A percentile compares a stretch with the other conserved stretches of the same genome.
Evolutionary conservation across 768 basidiomycete genomes (phyloP).

Genomic region (Leccinellum albellum): DNA sequence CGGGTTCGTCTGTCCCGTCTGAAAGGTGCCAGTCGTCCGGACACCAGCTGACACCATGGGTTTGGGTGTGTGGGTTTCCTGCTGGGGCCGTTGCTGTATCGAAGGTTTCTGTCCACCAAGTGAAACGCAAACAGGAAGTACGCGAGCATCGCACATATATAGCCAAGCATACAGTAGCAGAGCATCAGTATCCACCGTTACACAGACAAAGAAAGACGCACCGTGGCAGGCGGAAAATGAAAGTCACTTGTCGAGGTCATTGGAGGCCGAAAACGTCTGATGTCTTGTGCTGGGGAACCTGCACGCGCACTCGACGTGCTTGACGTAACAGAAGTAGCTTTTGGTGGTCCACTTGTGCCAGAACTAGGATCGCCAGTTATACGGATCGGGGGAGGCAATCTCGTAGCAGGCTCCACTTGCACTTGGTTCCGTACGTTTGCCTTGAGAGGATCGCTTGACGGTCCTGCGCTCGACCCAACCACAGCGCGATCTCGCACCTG

Average conservation of each 20-base stretch:
- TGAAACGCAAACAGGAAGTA: neutral
- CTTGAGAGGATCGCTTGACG: neutral
- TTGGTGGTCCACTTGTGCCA: neutral
- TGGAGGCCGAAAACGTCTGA: neutral
- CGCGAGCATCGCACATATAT: slow-evolving; percentile 5
- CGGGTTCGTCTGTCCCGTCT: slow-evolving; percentile 4
- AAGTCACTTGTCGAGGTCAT: slow-evolving; percentile 44
- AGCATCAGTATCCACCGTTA: neutral
- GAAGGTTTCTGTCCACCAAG: neutral
- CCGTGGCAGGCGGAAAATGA: slow-evolving; percentile 46
- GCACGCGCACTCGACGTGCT: neutral
- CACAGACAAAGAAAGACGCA: slow-evolving; percentile 20
- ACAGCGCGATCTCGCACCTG: slow-evolving; percentile 1
- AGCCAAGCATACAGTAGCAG: neutral
- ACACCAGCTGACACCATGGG: neutral
- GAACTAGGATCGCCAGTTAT: neutral
- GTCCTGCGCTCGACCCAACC: neutral
- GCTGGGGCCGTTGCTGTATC: slow-evolving; percentile 3
- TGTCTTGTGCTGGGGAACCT: neutral
- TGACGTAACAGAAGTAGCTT: neutral
- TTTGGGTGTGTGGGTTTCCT: slow-evolving; percentile 2
- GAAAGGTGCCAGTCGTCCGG: slow-evolving; percentile 9
- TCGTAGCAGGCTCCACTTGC: neutral
- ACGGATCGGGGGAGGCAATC: neutral
- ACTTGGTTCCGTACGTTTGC: neutral